Evolutionary conservation across 768 basidiomycete genomes (phyloP).

Genomic region (Rhizopogon roseolus): DNA sequence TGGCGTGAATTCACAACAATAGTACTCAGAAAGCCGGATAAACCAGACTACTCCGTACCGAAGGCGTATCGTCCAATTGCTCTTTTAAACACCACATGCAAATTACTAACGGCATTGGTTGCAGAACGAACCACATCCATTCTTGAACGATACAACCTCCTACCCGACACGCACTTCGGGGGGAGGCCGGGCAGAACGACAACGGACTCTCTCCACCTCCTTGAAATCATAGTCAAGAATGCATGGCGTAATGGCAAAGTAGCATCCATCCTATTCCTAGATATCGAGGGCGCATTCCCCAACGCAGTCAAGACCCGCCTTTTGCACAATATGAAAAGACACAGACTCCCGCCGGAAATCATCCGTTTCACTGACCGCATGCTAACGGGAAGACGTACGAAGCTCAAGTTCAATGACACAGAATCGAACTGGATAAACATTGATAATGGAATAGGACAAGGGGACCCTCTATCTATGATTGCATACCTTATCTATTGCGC

Average conservation of each 20-base stretch:
- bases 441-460: conserved; percentile 21
- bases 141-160: conserved; percentile 26
- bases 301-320: conserved; percentile 28
- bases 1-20: conserved; percentile 26
- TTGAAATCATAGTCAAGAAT: conserved; percentile 30
- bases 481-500: conserved; percentile 24
- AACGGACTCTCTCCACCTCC: conserved; percentile 28
- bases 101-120: conserved; percentile 22
- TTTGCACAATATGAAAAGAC: conserved; percentile 27
- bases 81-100: conserved; percentile 27
- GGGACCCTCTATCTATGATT: conserved; percentile 23
- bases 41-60: conserved; percentile 26
- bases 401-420: conserved; percentile 13
- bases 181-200: conserved; percentile 34
- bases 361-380: conserved; percentile 24
- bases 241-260: conserved; percentile 33
- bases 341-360: conserved; percentile 20
- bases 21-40: conserved; percentile 32
- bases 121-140: conserved; percentile 19
- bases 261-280: conserved; percentile 31
- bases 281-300: conserved; percentile 39
- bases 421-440: not conserved
- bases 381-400: conserved; percentile 7
- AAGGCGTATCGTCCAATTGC: conserved; percentile 35
- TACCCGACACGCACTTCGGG: conserved; percentile 34